Evolutionary conservation across 441 rosid species (phyloP).

Genomic region (Croton laevigatus): DNA sequence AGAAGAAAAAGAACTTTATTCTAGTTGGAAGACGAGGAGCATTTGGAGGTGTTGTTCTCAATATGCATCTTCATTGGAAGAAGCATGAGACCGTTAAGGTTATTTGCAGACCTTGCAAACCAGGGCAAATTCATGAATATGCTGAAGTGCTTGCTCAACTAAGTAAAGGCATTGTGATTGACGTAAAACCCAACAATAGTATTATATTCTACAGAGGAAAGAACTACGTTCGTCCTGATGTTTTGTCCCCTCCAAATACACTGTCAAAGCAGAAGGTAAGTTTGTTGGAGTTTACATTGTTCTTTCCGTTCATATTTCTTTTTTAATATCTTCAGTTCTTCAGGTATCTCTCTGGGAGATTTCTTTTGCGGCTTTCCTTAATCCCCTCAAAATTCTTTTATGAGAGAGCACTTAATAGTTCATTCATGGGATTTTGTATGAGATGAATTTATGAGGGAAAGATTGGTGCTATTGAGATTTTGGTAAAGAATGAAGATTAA

Average conservation of each 20-base stretch:
- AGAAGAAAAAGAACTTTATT: slow-evolving; percentile 79
- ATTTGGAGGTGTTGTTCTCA: slow-evolving; percentile 87
- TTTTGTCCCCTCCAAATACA: slow-evolving; percentile 71
- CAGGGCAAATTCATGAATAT: slow-evolving; percentile 72
- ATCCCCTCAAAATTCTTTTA: no score
- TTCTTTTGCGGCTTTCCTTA: no score
- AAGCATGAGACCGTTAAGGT: slow-evolving; percentile 89
- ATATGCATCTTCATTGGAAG: slow-evolving; percentile 95
- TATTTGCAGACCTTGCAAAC: slow-evolving; percentile 77
- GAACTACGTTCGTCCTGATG: slow-evolving; percentile 72
- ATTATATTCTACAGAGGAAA: slow-evolving; percentile 80
- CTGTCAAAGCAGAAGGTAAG: slow-evolving; percentile 69
- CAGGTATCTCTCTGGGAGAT: no score
- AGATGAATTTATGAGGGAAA: no score
- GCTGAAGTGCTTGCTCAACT: slow-evolving; percentile 74
- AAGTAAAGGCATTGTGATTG: slow-evolving; percentile 78
- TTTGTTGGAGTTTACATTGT: background rate
- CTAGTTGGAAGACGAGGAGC: slow-evolving; percentile 87
- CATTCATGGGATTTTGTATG: no score
- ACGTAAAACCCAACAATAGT: slow-evolving; percentile 61
- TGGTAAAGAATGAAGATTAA: no score
- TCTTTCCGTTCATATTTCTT: no score
- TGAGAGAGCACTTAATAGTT: no score
- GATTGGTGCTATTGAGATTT: no score
- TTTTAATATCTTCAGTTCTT: no score